Conservation (phyloP, 257 asterid genomes). For the Petrea volubilis region DNA sequence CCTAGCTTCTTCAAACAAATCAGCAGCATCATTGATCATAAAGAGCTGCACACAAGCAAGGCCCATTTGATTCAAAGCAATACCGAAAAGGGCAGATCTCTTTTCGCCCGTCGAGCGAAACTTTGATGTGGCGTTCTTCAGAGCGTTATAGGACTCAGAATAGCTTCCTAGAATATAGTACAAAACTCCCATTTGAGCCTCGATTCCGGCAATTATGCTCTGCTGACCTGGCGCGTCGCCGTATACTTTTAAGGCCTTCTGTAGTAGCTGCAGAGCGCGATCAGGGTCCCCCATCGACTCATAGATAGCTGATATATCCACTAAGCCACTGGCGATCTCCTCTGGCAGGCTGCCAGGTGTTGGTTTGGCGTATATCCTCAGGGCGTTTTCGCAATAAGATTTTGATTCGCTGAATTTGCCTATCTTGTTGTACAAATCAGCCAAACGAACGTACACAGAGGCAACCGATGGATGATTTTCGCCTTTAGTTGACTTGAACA, state of each 20-base stretch:
- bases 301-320: constrained; percentile 53
- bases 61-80: constrained; percentile 64
- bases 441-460: constrained; percentile 74
- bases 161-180: constrained; percentile 57
- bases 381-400: constrained; percentile 72
- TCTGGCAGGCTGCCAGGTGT: constrained; percentile 51
- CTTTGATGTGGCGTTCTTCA: constrained; percentile 44
- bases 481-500: constrained; percentile 64
- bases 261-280: constrained; percentile 46
- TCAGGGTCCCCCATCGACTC: constrained; percentile 52
- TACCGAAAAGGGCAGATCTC: constrained; percentile 59
- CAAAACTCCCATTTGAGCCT: constrained; percentile 66
- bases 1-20: constrained; percentile 58
- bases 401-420: constrained; percentile 76
- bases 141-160: constrained; percentile 45
- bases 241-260: constrained; percentile 48
- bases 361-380: constrained; percentile 62
- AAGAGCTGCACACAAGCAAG: constrained; percentile 62
- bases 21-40: constrained; percentile 59
- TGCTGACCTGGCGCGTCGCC: constrained; percentile 52
- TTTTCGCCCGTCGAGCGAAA: constrained; percentile 50
- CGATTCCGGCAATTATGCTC: constrained; percentile 53
- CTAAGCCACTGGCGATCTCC: constrained; percentile 84
- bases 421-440: constrained; percentile 76
- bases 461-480: constrained; percentile 77